Percentiles rank a stretch among this genome's conserved stretches.
Conservation (phyloP, 352 stramenopile genomes). For the Pythium phragmiticola region DNA sequence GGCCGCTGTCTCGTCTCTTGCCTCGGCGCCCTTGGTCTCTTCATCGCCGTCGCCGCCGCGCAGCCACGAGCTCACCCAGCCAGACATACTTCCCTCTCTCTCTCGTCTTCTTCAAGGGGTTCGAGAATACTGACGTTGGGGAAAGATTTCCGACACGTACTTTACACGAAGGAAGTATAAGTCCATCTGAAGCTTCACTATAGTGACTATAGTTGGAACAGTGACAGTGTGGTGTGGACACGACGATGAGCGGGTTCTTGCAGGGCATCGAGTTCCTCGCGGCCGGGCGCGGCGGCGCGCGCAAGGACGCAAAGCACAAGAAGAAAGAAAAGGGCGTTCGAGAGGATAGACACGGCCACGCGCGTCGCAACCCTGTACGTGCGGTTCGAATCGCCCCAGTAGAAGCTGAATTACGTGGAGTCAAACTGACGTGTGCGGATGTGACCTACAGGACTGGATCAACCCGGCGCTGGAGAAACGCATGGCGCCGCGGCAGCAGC, state of each 20-base stretch:
- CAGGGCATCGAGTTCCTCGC: constrained; percentile 70
- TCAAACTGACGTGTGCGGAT: neutral
- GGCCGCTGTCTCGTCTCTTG: neutral
- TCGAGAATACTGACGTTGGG: neutral
- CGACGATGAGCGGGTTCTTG: constrained; percentile 38
- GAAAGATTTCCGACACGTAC: constrained; percentile 7
- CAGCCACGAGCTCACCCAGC: constrained; percentile 33
- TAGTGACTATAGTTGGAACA: constrained; percentile 4
- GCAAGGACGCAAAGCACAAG: constrained; percentile 27
- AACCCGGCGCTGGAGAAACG: constrained; percentile 42
- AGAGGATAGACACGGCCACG: neutral
- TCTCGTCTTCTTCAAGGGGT: constrained; percentile 4
- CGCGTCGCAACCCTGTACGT: constrained; percentile 28
- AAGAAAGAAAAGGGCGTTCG: constrained; percentile 15
- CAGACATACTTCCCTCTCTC: constrained; percentile 21
- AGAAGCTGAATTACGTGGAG: neutral
- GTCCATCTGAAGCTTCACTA: neutral
- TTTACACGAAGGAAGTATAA: constrained; percentile 8
- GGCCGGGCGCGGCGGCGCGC: constrained; percentile 27
- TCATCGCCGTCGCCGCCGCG: constrained; percentile 30
- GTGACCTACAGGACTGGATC: constrained; percentile 36
- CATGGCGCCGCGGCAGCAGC: constrained; percentile 12
- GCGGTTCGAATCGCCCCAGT: neutral
- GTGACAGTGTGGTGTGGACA: constrained; percentile 3
- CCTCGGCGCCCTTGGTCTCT: constrained; percentile 26